Evolutionary conservation across 2,329 filamentous ascomycete genomes (phyloP).

Genomic region (Diaporthe eres): DNA sequence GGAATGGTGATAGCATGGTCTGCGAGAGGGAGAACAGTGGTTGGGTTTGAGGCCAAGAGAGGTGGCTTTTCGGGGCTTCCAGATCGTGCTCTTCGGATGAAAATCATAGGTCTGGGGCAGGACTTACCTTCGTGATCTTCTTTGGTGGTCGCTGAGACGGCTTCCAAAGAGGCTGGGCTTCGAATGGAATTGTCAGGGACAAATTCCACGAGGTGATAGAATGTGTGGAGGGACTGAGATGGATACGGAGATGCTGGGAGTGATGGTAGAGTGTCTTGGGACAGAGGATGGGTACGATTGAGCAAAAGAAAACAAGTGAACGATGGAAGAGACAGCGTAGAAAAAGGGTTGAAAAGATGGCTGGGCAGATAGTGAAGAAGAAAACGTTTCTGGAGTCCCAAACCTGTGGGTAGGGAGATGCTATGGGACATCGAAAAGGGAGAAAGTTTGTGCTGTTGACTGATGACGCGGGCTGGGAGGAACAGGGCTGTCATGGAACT

Average conservation of each 20-base stretch:
- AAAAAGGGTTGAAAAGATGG: neutral
- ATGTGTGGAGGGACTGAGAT: neutral
- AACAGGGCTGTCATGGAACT: neutral
- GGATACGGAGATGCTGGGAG: neutral
- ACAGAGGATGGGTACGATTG: neutral
- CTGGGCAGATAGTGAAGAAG: neutral
- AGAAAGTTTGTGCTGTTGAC: neutral
- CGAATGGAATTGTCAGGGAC: neutral
- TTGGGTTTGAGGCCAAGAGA: neutral
- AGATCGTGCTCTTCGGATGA: neutral
- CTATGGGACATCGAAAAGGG: neutral
- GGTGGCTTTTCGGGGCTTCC: too few species aligned
- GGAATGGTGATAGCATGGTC: neutral
- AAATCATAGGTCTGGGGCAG: too few species aligned
- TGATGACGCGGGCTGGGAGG: neutral
- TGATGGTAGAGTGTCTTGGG: rapidly evolving
- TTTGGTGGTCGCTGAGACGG: neutral
- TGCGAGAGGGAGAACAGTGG: neutral
- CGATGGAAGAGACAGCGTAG: too few species aligned
- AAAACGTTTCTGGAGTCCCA: neutral
- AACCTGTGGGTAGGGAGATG: neutral
- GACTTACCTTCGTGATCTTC: neutral
- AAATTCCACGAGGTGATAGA: too few species aligned
- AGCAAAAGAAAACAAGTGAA: too few species aligned
- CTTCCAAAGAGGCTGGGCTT: rapidly evolving